Evolutionary conservation across 129 eudicot genomes (phyloP).

Genomic region (Mikania micrantha): DNA sequence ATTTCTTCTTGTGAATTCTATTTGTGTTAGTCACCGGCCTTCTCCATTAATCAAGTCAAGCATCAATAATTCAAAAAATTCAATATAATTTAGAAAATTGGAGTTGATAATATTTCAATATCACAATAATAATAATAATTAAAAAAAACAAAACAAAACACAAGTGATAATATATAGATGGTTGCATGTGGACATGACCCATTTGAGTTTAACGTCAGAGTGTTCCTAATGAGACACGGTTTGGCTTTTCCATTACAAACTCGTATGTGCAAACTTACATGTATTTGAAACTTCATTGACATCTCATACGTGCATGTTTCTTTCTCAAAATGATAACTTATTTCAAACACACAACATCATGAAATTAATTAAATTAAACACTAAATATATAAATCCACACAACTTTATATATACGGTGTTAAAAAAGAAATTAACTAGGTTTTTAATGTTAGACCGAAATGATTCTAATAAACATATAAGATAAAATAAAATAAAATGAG

Average conservation of each 20-base stretch:
- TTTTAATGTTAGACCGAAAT: too few species aligned
- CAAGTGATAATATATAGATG: neutral
- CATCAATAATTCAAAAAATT: neutral
- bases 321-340: neutral
- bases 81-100: neutral
- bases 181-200: slow-evolving; percentile 21
- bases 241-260: slow-evolving; percentile 27
- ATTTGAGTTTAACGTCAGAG: slow-evolving; percentile 14
- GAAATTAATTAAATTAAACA: too few species aligned
- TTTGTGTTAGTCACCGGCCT: neutral
- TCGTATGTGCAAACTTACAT: slow-evolving; percentile 16
- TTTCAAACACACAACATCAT: neutral
- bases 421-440: too few species aligned
- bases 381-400: too few species aligned
- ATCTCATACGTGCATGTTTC: slow-evolving; percentile 26
- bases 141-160: neutral
- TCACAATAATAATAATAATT: neutral
- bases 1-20: neutral
- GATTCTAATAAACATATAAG: too few species aligned
- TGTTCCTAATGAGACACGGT: slow-evolving; percentile 27
- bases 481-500: too few species aligned
- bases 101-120: neutral
- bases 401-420: too few species aligned
- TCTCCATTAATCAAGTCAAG: neutral
- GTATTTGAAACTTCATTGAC: slow-evolving; percentile 17